These are phyloP conservation scores for Talaromyces sp. DNA, from an alignment of 2,329 filamentous ascomycete genomes.

Conservation along the genomic window DNA sequence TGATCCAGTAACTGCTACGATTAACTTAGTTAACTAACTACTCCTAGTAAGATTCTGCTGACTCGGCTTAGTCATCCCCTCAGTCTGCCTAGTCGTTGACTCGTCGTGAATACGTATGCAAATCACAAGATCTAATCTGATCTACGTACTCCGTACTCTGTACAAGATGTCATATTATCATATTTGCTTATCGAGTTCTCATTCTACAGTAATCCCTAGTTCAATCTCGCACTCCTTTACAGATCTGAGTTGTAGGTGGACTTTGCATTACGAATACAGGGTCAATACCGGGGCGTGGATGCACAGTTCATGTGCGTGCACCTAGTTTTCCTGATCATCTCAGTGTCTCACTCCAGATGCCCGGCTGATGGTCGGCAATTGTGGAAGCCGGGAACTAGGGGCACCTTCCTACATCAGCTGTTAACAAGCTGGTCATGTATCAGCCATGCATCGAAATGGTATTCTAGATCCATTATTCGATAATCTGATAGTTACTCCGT, in stretches of 20 bases:
- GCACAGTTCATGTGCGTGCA: background rate
- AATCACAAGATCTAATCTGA: background rate
- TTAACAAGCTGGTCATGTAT: background rate
- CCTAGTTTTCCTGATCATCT: background rate
- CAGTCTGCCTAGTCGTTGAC: background rate
- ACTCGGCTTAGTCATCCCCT: background rate
- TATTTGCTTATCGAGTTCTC: background rate
- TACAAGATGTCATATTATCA: background rate
- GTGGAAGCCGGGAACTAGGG: background rate
- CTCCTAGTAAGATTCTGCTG: too few relatives aligned
- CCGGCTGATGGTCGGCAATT: background rate
- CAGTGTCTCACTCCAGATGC: background rate
- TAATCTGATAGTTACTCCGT: background rate
- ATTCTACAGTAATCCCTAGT: background rate
- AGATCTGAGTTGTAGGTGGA: background rate
- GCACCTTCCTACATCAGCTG: background rate
- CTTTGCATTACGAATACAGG: background rate
- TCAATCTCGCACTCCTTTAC: background rate
- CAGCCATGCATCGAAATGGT: background rate
- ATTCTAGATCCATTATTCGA: background rate
- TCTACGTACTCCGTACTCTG: background rate
- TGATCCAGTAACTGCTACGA: background rate
- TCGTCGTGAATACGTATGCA: too few relatives aligned
- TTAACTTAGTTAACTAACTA: too few relatives aligned
- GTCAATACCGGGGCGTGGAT: background rate